Base-by-base conservation (phyloP, 306 rosid species). In the Cucurbita pepo region DNA sequence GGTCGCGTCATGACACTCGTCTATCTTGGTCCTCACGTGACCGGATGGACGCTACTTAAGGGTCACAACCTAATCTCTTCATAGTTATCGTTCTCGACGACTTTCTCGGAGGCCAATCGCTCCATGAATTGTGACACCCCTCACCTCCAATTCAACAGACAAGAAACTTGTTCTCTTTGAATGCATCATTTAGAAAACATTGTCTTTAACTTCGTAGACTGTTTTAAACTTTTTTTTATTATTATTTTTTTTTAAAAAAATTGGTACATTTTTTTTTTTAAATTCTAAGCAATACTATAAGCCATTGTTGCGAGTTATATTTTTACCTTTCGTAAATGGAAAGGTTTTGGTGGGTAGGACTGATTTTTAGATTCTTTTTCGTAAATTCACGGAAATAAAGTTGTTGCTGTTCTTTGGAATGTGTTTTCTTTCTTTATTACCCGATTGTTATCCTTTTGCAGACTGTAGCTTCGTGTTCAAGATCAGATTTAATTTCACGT, bases 401-500 rank as follows among this genome's bases (percentile, higher is more conserved):
- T 15, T 60, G 34, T 15, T 34, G 45, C 37, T 60, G 67, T 60
- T 15, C 69, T 13, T 71, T 54, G 37, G 16, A 11, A 7, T 71
- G 53, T 34, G 58, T 76, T 38, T 25, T 30, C 34, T 47, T 75
- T 62, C 44, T 71, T 43, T 56, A 50, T 64, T 62, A 37, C 30
- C 34, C 59, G 21, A 61, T 71, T 65, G 75, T 77, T 74, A 53
- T 57, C 79, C 34, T 80, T 64, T 62, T 37, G 44, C 85, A 93
- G 98, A 77, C 78, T 67, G 59, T 77, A 78, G 82, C 82, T 57
- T 51, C 41, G 71, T 56, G 73, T 64, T 62, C 79, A 65, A 81
- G 81, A 48, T 77, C 83, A 54, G 82, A 79, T 76, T 67, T 40
- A 41, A 74, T 77, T 57, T 79, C 84, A 12, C 40, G 65, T 59